Evolutionary conservation across 306 rosid species (phyloP).

Genomic region (Morella rubra): DNA sequence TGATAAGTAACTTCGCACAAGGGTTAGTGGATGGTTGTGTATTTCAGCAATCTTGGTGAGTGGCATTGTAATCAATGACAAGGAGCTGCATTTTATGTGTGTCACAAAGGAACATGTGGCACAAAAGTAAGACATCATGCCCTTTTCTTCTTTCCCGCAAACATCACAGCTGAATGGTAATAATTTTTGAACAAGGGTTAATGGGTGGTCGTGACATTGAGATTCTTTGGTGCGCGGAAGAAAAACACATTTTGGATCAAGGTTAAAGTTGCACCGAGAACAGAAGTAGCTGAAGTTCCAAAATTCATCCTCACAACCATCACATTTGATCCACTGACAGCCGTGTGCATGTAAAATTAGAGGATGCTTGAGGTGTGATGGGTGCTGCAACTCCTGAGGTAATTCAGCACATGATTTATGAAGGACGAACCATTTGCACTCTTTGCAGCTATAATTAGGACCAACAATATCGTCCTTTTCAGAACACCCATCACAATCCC

Average conservation of each 20-base stretch:
- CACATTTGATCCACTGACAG: too few species aligned
- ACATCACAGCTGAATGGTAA: too few species aligned
- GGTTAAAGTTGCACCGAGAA: fast-evolving
- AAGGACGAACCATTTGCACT: background rate
- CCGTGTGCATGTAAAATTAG: background rate
- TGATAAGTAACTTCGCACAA: background rate
- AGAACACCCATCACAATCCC: too few species aligned
- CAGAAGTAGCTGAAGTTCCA: fast-evolving
- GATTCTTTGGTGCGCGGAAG: background rate
- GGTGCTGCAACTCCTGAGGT: background rate
- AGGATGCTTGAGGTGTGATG: background rate
- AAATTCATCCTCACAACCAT: too few species aligned
- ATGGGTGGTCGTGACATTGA: too few species aligned
- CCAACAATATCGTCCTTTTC: too few species aligned
- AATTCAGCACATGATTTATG: background rate
- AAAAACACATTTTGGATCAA: background rate
- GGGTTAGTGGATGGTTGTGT: background rate
- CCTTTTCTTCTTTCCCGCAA: too few species aligned
- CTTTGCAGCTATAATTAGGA: background rate
- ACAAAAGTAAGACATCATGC: too few species aligned
- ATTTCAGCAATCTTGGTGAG: background rate
- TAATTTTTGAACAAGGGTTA: too few species aligned
- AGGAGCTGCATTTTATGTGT: too few species aligned
- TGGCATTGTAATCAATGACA: too few species aligned
- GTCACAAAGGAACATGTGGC: too few species aligned